Conservation (phyloP, 352 stramenopile genomes). For the Elongisporangium senticosum region DNA sequence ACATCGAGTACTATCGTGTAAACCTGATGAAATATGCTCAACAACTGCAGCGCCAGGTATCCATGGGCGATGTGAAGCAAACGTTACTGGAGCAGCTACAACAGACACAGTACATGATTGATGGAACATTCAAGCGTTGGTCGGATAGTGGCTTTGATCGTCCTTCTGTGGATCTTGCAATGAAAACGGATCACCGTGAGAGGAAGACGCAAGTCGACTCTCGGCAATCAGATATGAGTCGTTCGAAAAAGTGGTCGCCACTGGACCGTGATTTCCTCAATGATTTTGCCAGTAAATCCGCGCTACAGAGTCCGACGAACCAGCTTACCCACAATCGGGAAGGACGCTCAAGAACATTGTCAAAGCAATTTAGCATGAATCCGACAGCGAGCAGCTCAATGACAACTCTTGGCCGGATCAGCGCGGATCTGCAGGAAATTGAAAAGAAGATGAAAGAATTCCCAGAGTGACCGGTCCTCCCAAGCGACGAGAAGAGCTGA, state of each 20-base stretch:
- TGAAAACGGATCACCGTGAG: slow-evolving; percentile 13
- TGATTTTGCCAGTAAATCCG: slow-evolving; percentile 13
- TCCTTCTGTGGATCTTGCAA: slow-evolving; percentile 6
- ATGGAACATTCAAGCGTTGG: slow-evolving; percentile 69
- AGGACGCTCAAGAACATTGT: slow-evolving; percentile 18
- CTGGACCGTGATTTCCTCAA: slow-evolving; percentile 12
- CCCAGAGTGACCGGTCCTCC: slow-evolving; percentile 10
- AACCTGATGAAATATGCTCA: slow-evolving; percentile 41
- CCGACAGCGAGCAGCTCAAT: slow-evolving; percentile 43
- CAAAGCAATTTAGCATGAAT: slow-evolving; percentile 15
- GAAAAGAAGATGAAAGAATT: slow-evolving; percentile 58
- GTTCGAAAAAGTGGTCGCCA: slow-evolving; percentile 13
- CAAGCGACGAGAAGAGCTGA: neutral
- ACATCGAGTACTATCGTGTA: slow-evolving; percentile 60
- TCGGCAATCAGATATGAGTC: slow-evolving; percentile 13
- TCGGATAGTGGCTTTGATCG: slow-evolving; percentile 43
- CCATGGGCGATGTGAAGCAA: slow-evolving; percentile 65
- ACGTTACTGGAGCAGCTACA: slow-evolving; percentile 67
- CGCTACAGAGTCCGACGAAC: slow-evolving; percentile 31
- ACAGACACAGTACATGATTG: slow-evolving; percentile 76
- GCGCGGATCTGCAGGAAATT: slow-evolving; percentile 62
- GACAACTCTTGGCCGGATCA: slow-evolving; percentile 47
- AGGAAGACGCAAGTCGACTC: slow-evolving; percentile 20
- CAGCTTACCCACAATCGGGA: slow-evolving; percentile 13
- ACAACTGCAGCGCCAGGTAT: slow-evolving; percentile 42